phyloP scores from a whole-genome alignment of 768 basidiomycete species.

The Suillus decipiens region DNA sequence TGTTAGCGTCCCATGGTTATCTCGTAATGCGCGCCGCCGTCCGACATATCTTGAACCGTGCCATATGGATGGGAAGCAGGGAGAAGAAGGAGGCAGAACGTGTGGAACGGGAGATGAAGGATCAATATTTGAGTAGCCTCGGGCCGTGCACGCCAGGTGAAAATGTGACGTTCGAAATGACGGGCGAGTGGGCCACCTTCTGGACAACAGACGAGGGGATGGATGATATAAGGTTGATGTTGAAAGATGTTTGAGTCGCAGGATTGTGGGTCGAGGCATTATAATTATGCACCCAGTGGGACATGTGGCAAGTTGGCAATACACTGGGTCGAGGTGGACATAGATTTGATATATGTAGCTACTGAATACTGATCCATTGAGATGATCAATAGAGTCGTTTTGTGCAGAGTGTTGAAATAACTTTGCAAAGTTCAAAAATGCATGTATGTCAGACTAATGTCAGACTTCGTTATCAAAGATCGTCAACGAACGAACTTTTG shows the following conservation, averaged over 20 bases:
- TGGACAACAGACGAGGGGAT: constrained; percentile 76
- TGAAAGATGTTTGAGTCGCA: constrained; percentile 53
- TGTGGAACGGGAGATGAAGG: constrained; percentile 56
- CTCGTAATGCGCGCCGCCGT: constrained; percentile 63
- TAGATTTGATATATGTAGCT: too few species aligned
- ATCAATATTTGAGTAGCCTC: constrained; percentile 39
- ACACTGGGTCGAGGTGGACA: too few species aligned
- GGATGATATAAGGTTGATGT: constrained; percentile 66
- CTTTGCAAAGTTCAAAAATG: too few species aligned
- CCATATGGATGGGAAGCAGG: constrained; percentile 74
- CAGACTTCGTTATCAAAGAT: too few species aligned
- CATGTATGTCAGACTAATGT: too few species aligned
- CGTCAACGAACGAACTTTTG: too few species aligned
- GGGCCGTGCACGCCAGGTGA: constrained; percentile 20
- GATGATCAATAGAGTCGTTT: too few species aligned
- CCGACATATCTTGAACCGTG: constrained; percentile 68
- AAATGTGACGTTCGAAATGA: constrained; percentile 13
- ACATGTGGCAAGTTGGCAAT: too few species aligned
- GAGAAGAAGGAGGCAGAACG: constrained; percentile 62
- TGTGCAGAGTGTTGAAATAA: too few species aligned
- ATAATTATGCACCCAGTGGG: neutral
- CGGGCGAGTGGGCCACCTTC: constrained; percentile 42
- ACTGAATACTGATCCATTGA: too few species aligned
- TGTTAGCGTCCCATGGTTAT: constrained; percentile 88
- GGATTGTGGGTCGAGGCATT: neutral